A percentile compares a stretch with the other conserved stretches of the same genome.
Conservation (phyloP, 768 basidiomycete species). For the Omphalotus guepiniiformis region DNA sequence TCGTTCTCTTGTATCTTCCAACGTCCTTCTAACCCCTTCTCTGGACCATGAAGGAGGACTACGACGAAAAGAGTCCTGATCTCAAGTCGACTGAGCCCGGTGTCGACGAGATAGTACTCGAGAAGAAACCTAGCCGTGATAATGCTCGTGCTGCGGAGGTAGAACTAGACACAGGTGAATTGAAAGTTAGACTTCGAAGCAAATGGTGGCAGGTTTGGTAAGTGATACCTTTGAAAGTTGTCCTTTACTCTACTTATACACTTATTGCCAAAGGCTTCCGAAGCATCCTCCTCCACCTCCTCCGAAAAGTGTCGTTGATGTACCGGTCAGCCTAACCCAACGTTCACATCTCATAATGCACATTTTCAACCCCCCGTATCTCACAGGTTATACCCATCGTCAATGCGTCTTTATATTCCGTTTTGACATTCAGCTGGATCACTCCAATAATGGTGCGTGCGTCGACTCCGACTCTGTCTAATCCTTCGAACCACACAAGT, state of each 20-base stretch:
- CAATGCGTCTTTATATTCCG: constrained; percentile 51
- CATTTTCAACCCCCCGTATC: not conserved
- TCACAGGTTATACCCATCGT: constrained; percentile 56
- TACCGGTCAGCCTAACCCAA: constrained; percentile 28
- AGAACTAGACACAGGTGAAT: constrained; percentile 36
- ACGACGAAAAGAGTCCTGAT: too few species aligned
- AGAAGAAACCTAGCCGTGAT: too few species aligned
- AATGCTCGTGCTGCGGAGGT: not conserved
- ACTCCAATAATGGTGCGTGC: constrained; percentile 45
- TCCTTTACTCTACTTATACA: not conserved
- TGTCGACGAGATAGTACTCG: too few species aligned
- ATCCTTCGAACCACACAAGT: not conserved
- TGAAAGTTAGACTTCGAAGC: constrained; percentile 36
- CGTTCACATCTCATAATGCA: not conserved
- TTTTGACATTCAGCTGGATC: constrained; percentile 65
- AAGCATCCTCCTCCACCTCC: constrained; percentile 54
- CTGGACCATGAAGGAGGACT: too few species aligned
- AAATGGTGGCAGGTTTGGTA: constrained; percentile 58
- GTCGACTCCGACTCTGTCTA: not conserved
- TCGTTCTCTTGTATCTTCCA: too few species aligned
- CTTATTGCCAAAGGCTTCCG: constrained; percentile 43
- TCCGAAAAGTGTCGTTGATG: constrained; percentile 51
- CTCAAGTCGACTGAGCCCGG: too few species aligned
- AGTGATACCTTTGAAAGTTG: constrained; percentile 8
- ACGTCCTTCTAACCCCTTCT: too few species aligned